These are phyloP conservation scores for Cryptococcus sp. DNA, from an alignment of 1,284 basidiomycete species.

Conservation along the genomic window DNA sequence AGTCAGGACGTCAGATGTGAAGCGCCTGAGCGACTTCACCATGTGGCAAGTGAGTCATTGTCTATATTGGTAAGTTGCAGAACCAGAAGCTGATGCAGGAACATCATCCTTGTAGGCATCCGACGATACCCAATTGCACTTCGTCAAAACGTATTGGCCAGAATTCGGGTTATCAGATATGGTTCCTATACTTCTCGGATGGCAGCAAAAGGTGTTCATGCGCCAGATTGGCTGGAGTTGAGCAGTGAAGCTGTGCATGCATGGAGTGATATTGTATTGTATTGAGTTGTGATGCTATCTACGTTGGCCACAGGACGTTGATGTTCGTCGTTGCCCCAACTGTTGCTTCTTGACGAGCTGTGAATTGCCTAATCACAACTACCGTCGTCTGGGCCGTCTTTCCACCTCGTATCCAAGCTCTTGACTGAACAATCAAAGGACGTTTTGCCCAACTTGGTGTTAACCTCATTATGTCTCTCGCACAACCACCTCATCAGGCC, in stretches of 20 bases:
- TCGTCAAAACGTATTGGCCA: slow-evolving; percentile 90
- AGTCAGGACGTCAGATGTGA: slow-evolving; percentile 88
- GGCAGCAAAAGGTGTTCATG: slow-evolving; percentile 70
- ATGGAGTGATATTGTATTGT: no score
- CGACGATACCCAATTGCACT: slow-evolving; percentile 86
- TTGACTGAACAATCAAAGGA: slow-evolving; percentile 69
- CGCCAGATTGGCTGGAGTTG: slow-evolving; percentile 17
- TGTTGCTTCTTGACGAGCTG: no score
- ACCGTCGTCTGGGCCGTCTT: slow-evolving; percentile 81
- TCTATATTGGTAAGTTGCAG: no score
- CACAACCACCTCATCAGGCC: slow-evolving; percentile 83
- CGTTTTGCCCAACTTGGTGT: slow-evolving; percentile 77
- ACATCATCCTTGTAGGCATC: slow-evolving; percentile 47
- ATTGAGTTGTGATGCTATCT: no score
- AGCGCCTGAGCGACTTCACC: slow-evolving; percentile 85
- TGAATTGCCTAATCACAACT: slow-evolving; percentile 86
- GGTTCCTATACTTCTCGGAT: slow-evolving; percentile 79
- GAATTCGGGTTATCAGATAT: slow-evolving; percentile 88
- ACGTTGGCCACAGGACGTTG: no score
- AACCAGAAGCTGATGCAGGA: no score
- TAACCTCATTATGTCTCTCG: slow-evolving; percentile 87
- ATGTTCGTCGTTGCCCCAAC: background rate
- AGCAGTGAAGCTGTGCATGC: slow-evolving; percentile 13
- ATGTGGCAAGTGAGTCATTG: slow-evolving; percentile 81
- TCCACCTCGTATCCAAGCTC: slow-evolving; percentile 82